A percentile compares a stretch with the other conserved stretches of the same genome.
These are phyloP conservation scores for Vaccinium darrowii DNA, from an alignment of 148 eudicot genomes.

Conservation along the genomic window DNA sequence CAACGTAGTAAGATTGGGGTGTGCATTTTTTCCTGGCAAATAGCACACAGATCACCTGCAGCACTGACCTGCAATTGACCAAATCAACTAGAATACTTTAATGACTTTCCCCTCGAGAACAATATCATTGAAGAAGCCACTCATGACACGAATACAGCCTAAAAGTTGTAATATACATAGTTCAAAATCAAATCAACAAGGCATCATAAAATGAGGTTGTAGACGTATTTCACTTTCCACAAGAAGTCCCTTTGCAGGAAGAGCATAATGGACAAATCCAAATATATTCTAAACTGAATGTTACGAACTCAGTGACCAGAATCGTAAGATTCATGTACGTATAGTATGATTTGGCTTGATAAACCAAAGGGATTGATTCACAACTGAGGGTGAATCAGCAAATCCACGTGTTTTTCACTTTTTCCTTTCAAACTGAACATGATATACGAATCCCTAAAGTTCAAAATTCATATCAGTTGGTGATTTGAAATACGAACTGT, in stretches of 20 bases:
- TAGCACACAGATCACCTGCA: conserved; percentile 90
- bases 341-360: background rate
- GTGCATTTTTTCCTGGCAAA: conserved; percentile 98
- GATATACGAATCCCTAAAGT: background rate
- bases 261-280: background rate
- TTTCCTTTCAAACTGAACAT: background rate
- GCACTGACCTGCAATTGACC: conserved; percentile 54
- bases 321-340: background rate
- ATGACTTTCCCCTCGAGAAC: background rate
- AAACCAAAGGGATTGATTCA: background rate
- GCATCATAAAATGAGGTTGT: background rate
- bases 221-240: background rate
- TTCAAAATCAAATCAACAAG: background rate
- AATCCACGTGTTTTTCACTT: background rate
- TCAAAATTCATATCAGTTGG: background rate
- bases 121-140: background rate
- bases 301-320: background rate
- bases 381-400: background rate
- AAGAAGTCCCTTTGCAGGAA: background rate
- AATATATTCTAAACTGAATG: background rate
- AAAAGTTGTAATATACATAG: background rate
- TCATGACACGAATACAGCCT: background rate
- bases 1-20: conserved; percentile 83
- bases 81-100: conserved; percentile 1
- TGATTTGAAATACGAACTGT: background rate